Evolutionary conservation across 176 grass and related monocot genomes (phyloP), one percentile per base, ranked within the genome.

Genomic region (Carex kokanica): DNA sequence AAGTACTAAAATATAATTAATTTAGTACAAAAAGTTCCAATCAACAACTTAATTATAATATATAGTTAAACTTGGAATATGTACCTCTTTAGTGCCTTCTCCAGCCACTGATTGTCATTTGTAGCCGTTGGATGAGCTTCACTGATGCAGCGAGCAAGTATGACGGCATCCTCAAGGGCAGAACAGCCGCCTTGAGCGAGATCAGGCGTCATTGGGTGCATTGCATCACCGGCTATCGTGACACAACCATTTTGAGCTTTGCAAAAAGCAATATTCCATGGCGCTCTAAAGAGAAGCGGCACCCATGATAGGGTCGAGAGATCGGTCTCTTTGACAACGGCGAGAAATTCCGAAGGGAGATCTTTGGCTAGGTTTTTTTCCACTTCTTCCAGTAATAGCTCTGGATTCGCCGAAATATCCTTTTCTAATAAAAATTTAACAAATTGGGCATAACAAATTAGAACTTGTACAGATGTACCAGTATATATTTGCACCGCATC

Each of bases 381-480:
- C 27, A 86, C 74, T 40, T 80, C 74, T 34, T 67, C 21, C 25
- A 81, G 34, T 54, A 86, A 56, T 21, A 86, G 38, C 60, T 86
- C 84, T 2, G 73, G 84, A 54, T 45, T 69, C 1, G 2, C 43
- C 7, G 60, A 65, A 54, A 80, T 57, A 32, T 86, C 84, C 27
- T 18, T 80, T 24, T 56, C 75, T 81, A 55, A 14, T 79, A 65
- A 27, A 27, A 27, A 2, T 27, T 27, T 27, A 27, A 27, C 1
- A 27, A 15, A 65, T 34, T 6, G 32, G 10, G 2, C 20, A 43
- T 8, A n/a, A 8, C 8, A 43, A 21, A 43, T 70, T n/a, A 25
- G 4, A 58, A 65, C 40, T 60, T 80, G 12, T 1, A 18, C 12
- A 80, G 17, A 70, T 70, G 38, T 41, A 41, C 38, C 5, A 41